phyloP scores from a whole-genome alignment of 2,329 filamentous ascomycete species.

The Alternaria sp. region DNA sequence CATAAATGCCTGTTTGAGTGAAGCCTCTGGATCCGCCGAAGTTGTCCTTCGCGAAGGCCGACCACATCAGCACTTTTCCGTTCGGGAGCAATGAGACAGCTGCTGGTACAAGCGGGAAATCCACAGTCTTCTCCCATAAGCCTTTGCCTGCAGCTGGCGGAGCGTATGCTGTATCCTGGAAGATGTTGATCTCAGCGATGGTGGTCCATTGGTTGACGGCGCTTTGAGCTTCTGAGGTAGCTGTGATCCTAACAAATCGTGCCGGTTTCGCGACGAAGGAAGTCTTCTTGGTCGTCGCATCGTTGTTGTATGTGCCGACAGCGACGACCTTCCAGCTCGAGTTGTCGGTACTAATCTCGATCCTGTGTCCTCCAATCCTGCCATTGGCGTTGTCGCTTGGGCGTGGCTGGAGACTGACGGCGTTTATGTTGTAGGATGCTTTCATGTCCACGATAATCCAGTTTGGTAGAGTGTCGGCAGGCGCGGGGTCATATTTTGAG shows the following conservation, averaged over 20 bases:
- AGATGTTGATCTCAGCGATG: conserved; percentile 35
- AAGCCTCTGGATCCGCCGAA: conserved; percentile 29
- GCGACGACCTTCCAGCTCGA: conserved; percentile 33
- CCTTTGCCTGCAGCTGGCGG: conserved; percentile 29
- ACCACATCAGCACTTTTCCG: conserved; percentile 37
- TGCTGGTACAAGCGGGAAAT: conserved; percentile 35
- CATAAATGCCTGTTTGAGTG: conserved; percentile 43
- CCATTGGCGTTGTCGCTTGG: conserved; percentile 44
- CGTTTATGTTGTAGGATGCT: conserved; percentile 34
- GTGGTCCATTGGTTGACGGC: conserved; percentile 25
- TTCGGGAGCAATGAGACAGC: conserved; percentile 32
- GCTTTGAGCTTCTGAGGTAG: conserved; percentile 30
- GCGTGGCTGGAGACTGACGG: conserved; percentile 41
- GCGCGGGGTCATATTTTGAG: conserved; percentile 30
- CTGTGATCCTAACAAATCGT: conserved; percentile 33
- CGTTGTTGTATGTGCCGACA: conserved; percentile 34
- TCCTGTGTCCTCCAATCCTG: conserved; percentile 45
- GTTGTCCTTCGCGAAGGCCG: conserved; percentile 21
- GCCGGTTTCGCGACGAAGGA: conserved; percentile 28
- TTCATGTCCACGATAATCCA: conserved; percentile 45
- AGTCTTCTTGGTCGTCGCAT: conserved; percentile 29
- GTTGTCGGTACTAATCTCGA: conserved; percentile 41
- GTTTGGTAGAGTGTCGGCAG: conserved; percentile 35
- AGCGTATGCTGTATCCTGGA: conserved; percentile 23
- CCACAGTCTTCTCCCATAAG: conserved; percentile 33